phyloP scores from a whole-genome alignment of 192 early-diverging fungal species.

The Mortierella hygrophila region DNA sequence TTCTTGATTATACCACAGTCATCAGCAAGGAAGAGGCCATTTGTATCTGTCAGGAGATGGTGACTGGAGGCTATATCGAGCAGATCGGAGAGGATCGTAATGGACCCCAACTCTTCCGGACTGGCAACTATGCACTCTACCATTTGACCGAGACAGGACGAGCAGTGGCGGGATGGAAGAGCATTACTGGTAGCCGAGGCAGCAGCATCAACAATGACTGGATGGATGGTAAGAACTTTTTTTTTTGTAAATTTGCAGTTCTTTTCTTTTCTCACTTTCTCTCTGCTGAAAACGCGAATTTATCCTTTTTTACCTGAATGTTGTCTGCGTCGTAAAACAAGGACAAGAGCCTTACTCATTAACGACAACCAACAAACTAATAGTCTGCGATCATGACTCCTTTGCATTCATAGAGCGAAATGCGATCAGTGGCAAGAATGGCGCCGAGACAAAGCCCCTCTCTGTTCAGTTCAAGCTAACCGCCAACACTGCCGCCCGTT shows the following conservation, averaged over 20 bases:
- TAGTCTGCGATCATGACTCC: constrained; percentile 13
- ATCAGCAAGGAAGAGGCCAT: constrained; percentile 63
- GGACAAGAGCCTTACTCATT: constrained; percentile 22
- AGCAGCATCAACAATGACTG: constrained; percentile 39
- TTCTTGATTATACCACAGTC: constrained; percentile 64
- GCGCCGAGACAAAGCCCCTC: constrained; percentile 17
- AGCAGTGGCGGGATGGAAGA: constrained; percentile 52
- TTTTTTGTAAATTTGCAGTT: not conserved
- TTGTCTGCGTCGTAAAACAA: not conserved
- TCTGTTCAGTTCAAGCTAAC: constrained; percentile 45
- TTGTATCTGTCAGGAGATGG: constrained; percentile 58
- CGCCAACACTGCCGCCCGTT: constrained; percentile 17
- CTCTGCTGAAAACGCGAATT: not conserved
- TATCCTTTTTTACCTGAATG: not conserved
- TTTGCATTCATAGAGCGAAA: constrained; percentile 25
- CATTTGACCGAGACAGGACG: constrained; percentile 52
- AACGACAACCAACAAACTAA: constrained; percentile 27
- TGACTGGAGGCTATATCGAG: constrained; percentile 61
- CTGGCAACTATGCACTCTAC: constrained; percentile 44
- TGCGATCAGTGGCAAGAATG: constrained; percentile 17
- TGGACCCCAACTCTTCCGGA: constrained; percentile 33
- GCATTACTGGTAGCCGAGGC: constrained; percentile 8
- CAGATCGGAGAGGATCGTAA: constrained; percentile 34
- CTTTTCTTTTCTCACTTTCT: not conserved
- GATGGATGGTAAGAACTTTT: constrained; percentile 41